A percentile compares a stretch with the other conserved stretches of the same genome.
These are phyloP conservation scores for Aspergillus indologenus DNA, from an alignment of 495 filamentous ascomycete species.

Conservation along the genomic window DNA sequence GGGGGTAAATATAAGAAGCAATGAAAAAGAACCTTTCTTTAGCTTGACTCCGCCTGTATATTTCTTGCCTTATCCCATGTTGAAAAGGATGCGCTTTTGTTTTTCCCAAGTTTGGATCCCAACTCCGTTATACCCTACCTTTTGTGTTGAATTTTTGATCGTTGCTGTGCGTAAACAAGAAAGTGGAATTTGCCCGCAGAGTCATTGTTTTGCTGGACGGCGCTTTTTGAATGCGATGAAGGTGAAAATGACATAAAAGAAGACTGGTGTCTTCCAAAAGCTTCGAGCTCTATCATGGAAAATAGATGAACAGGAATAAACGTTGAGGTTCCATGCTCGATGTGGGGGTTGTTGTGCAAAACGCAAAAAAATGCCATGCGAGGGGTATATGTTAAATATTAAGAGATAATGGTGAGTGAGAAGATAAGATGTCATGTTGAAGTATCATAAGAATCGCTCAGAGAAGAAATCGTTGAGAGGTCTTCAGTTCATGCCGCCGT, in stretches of 20 bases:
- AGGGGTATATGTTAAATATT: slow-evolving; percentile 26
- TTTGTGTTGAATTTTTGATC: slow-evolving; percentile 22
- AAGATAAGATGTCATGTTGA: slow-evolving; percentile 47
- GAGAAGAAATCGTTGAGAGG: slow-evolving; percentile 51
- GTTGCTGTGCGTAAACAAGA: not conserved
- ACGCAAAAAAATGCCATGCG: slow-evolving; percentile 24
- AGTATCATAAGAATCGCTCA: slow-evolving; percentile 38
- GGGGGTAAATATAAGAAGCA: slow-evolving; percentile 11
- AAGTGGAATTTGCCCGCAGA: slow-evolving; percentile 4
- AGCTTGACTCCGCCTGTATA: slow-evolving; percentile 18
- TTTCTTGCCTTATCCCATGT: slow-evolving; percentile 22
- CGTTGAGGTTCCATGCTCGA: slow-evolving; percentile 34
- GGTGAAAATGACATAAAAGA: slow-evolving; percentile 7
- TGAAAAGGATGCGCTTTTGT: slow-evolving; percentile 30
- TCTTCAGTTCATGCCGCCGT: slow-evolving; percentile 49
- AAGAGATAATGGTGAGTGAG: slow-evolving; percentile 6
- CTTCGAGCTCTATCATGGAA: slow-evolving; percentile 11
- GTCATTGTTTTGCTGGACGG: slow-evolving; percentile 1
- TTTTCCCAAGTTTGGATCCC: slow-evolving; percentile 8
- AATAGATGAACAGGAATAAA: slow-evolving; percentile 23
- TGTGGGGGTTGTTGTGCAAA: not conserved
- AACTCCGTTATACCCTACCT: slow-evolving; percentile 21
- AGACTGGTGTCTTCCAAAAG: slow-evolving; percentile 6
- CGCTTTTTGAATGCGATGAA: not conserved
- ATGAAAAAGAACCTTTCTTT: slow-evolving; percentile 14